Evolutionary conservation across 2,329 filamentous ascomycete species (phyloP).

Genomic region (Scortechinia acanthostroma): DNA sequence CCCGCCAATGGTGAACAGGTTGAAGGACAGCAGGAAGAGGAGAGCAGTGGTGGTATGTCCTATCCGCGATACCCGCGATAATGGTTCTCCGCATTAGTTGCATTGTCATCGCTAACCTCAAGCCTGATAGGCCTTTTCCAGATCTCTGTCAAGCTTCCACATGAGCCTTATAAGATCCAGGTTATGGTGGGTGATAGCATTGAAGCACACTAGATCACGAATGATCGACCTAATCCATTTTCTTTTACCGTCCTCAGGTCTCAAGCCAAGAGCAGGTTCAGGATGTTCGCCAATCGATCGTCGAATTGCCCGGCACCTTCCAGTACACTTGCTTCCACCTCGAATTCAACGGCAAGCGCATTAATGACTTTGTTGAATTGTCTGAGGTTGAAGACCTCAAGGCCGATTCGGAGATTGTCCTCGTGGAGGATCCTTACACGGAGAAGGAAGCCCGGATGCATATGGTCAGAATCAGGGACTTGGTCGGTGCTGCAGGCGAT

Average conservation of each 20-base stretch:
- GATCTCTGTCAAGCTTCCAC: constrained; percentile 74
- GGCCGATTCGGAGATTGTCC: constrained; percentile 67
- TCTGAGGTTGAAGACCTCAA: constrained; percentile 79
- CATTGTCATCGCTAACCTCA: too few relatives aligned
- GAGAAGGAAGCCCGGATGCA: constrained; percentile 98
- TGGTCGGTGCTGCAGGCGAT: constrained; percentile 86
- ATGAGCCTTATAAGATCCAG: constrained; percentile 71
- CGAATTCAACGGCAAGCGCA: constrained; percentile 77
- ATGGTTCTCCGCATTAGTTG: not conserved
- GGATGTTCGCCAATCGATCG: constrained; percentile 91
- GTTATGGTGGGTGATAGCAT: constrained; percentile 69
- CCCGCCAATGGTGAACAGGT: not conserved
- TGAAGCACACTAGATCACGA: not conserved
- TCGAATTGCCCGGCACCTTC: constrained; percentile 86
- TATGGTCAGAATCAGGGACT: constrained; percentile 79
- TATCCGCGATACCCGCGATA: not conserved
- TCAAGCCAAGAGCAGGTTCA: constrained; percentile 93
- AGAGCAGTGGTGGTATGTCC: not conserved
- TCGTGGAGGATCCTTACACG: constrained; percentile 93
- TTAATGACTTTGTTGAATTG: constrained; percentile 92
- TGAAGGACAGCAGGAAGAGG: too few relatives aligned
- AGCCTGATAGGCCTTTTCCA: constrained; percentile 48
- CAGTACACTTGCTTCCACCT: constrained; percentile 99
- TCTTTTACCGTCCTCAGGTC: constrained; percentile 45
- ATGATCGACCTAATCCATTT: constrained; percentile 9